phyloP scores from a whole-genome alignment of 306 rosid species.

The Pyrus pyrifolia region DNA sequence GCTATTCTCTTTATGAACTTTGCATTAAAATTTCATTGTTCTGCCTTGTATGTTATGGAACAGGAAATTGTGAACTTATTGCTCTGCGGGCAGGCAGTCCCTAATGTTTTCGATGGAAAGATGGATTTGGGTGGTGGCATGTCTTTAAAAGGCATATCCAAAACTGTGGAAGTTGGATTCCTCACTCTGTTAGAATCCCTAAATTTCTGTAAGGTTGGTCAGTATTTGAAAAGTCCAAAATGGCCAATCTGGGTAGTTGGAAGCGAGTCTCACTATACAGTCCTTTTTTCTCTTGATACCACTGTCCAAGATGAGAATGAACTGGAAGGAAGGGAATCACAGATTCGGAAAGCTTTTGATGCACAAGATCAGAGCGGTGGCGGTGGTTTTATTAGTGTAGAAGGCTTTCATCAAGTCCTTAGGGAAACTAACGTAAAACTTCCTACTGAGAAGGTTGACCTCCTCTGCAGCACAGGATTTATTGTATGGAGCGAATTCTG shows the following conservation, averaged over 20 bases:
- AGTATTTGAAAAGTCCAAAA: conserved; percentile 67
- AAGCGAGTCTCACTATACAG: conserved; percentile 94
- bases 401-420: conserved; percentile 81
- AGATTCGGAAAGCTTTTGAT: conserved; percentile 83
- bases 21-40: neutral
- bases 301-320: conserved; percentile 86
- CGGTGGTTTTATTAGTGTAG: conserved; percentile 91
- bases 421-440: conserved; percentile 59
- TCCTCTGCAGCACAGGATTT: conserved; percentile 70
- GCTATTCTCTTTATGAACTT: neutral
- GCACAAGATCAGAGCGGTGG: conserved; percentile 96
- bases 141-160: conserved; percentile 81
- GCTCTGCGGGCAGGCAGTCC: conserved; percentile 89
- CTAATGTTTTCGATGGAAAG: conserved; percentile 83
- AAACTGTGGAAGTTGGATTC: conserved; percentile 86
- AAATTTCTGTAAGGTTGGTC: conserved; percentile 91
- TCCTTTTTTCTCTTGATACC: conserved; percentile 76
- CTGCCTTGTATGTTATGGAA: conserved; percentile 17
- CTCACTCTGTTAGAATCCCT: conserved; percentile 80
- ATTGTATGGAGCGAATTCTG: conserved; percentile 98
- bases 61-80: conserved; percentile 91
- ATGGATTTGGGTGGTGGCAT: conserved; percentile 95
- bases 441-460: conserved; percentile 65
- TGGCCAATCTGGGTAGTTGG: conserved; percentile 99
- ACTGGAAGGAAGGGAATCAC: conserved; percentile 87